phyloP scores from a whole-genome alignment of 2,329 filamentous ascomycete species.

The Scleromitrula shiraiana region DNA sequence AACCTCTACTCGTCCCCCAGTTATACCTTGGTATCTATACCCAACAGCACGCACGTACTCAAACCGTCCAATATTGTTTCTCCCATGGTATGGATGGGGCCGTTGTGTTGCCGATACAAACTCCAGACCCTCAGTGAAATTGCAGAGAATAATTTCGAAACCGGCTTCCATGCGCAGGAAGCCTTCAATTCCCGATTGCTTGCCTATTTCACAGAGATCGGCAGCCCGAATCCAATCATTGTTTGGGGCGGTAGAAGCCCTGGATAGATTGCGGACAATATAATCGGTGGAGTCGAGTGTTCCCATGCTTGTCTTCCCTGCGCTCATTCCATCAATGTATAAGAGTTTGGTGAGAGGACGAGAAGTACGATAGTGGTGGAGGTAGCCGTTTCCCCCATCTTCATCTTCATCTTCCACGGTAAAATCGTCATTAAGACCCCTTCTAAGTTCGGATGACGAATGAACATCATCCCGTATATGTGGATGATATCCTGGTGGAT shows the following conservation, averaged over 20 bases:
- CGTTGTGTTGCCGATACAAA: slow-evolving; percentile 18
- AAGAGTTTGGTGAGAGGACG: slow-evolving; percentile 49
- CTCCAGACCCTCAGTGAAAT: slow-evolving; percentile 39
- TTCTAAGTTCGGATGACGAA: background rate
- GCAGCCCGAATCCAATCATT: slow-evolving; percentile 45
- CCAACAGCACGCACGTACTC: slow-evolving; percentile 35
- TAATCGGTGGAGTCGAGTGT: slow-evolving; percentile 61
- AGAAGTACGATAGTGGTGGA: slow-evolving; percentile 58
- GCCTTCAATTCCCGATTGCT: slow-evolving; percentile 52
- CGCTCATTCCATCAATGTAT: slow-evolving; percentile 64
- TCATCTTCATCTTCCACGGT: background rate
- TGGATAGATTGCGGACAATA: slow-evolving; percentile 36
- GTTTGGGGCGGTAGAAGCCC: slow-evolving; percentile 19
- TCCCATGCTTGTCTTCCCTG: slow-evolving; percentile 56
- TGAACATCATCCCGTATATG: background rate
- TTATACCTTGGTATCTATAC: slow-evolving; percentile 37
- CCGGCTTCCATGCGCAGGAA: slow-evolving; percentile 61
- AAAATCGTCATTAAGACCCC: background rate
- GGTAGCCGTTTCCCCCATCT: slow-evolving; percentile 42
- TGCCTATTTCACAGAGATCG: slow-evolving; percentile 47
- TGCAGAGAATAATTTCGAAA: slow-evolving; percentile 63
- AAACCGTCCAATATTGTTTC: slow-evolving; percentile 10
- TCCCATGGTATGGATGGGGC: slow-evolving; percentile 5
- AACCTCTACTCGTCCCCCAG: slow-evolving; percentile 27
- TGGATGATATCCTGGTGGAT: slow-evolving; percentile 3